These are phyloP conservation scores for Kwoniella sp. DNA, from an alignment of 768 basidiomycete genomes.

Conservation along the genomic window DNA sequence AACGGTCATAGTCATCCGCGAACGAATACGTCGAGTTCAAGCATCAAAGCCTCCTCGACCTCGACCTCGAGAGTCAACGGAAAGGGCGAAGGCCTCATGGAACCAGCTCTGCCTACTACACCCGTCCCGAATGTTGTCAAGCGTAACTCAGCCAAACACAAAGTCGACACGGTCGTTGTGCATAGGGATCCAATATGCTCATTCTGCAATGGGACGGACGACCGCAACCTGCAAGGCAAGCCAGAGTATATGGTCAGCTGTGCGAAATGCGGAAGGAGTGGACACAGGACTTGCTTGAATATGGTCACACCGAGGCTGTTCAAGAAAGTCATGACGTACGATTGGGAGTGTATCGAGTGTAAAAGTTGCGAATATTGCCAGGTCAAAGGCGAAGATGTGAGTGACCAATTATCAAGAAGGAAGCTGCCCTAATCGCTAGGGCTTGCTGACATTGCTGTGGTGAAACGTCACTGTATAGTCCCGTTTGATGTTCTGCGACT, in stretches of 20 bases:
- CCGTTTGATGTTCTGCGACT: conserved; percentile 86
- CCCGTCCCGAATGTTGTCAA: neutral
- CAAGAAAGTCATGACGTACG: conserved; percentile 66
- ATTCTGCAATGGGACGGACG: conserved; percentile 72
- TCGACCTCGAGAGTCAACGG: conserved; percentile 12
- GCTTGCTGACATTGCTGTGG: neutral
- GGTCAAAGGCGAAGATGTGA: conserved; percentile 83
- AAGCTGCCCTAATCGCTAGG: too few species aligned
- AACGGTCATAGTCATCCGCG: neutral
- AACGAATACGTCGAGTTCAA: too few species aligned
- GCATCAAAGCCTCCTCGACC: neutral
- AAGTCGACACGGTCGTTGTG: neutral
- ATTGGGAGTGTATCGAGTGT: conserved; percentile 88
- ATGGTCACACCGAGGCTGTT: conserved; percentile 62
- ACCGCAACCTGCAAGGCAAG: conserved; percentile 63
- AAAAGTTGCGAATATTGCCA: conserved; percentile 87
- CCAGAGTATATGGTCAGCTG: conserved; percentile 77
- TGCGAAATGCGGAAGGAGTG: conserved; percentile 77
- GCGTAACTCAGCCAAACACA: neutral
- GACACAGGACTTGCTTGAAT: conserved; percentile 88
- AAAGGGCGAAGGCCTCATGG: conserved; percentile 25
- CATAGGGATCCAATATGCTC: conserved; percentile 60
- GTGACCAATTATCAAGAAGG: too few species aligned
- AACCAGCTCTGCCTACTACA: neutral
- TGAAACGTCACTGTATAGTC: conserved; percentile 33